Evolutionary conservation across 2,329 filamentous ascomycete genomes (phyloP).

Genomic region (Ceratocystis cubensis): DNA sequence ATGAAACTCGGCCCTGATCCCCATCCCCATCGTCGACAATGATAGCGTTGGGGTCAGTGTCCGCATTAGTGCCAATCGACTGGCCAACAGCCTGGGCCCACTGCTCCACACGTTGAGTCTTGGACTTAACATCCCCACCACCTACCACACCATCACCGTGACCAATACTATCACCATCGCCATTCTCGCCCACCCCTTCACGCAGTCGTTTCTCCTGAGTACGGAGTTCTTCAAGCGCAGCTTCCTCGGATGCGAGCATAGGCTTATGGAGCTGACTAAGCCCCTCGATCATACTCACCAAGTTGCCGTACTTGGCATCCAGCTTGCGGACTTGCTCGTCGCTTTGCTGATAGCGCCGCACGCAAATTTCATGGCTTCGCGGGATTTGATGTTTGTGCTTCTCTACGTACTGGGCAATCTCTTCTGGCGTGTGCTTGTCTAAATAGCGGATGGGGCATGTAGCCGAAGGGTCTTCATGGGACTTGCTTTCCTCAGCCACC

Average conservation of each 20-base stretch:
- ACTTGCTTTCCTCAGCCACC: slow-evolving; percentile 45
- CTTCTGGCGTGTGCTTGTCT: slow-evolving; percentile 83
- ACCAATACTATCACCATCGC: slow-evolving; percentile 26
- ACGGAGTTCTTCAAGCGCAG: slow-evolving; percentile 30
- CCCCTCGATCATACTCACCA: slow-evolving; percentile 89
- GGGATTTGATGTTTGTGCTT: slow-evolving; percentile 92
- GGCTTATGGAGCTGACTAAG: slow-evolving; percentile 78
- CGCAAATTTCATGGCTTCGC: slow-evolving; percentile 83
- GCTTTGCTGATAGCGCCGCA: slow-evolving; percentile 78
- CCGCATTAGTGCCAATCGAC: slow-evolving; percentile 27
- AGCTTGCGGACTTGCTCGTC: slow-evolving; percentile 74
- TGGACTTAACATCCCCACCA: background rate
- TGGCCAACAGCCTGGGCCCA: slow-evolving; percentile 72
- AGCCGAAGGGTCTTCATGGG: slow-evolving; percentile 38
- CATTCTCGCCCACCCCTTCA: slow-evolving; percentile 34
- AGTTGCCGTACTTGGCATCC: slow-evolving; percentile 84
- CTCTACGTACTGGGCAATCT: slow-evolving; percentile 86
- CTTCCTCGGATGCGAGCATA: slow-evolving; percentile 54
- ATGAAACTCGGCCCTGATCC: slow-evolving; percentile 43
- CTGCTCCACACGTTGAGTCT: slow-evolving; percentile 60
- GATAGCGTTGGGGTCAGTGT: slow-evolving; percentile 29
- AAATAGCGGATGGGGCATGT: slow-evolving; percentile 89
- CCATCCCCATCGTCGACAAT: slow-evolving; percentile 33
- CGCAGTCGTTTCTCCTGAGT: slow-evolving; percentile 26
- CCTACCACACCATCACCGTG: background rate